Percentiles rank a stretch among this genome's conserved stretches.
These are phyloP conservation scores for Fusarium mexicanum DNA, from an alignment of 2,329 filamentous ascomycete species.

Conservation along the genomic window DNA sequence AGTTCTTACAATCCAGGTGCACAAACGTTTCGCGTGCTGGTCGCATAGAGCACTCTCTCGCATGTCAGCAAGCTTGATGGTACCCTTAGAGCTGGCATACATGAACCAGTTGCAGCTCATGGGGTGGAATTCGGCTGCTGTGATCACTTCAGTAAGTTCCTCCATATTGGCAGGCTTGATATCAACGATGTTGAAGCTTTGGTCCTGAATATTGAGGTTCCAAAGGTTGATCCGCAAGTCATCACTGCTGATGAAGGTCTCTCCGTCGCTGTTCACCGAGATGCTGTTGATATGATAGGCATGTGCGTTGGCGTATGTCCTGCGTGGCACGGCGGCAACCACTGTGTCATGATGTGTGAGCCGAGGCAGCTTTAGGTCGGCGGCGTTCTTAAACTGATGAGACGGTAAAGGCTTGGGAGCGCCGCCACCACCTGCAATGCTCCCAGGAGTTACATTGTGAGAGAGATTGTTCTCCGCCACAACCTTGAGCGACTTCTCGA, in stretches of 20 bases:
- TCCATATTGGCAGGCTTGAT: conserved; percentile 99
- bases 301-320: conserved; percentile 97
- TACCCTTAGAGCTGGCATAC: conserved; percentile 99
- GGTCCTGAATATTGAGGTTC: conserved; percentile 99
- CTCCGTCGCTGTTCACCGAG: conserved; percentile 99
- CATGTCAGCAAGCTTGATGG: conserved; percentile 99
- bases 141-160: conserved; percentile 98
- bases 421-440: conserved; percentile 78
- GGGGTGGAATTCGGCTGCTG: conserved; percentile 96
- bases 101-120: conserved; percentile 99
- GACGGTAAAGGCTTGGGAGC: conserved; percentile 74
- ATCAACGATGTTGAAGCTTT: conserved; percentile 99
- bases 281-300: conserved; percentile 99
- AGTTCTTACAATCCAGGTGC: not conserved
- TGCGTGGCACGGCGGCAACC: conserved; percentile 92
- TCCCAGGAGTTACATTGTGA: conserved; percentile 86
- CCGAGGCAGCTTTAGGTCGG: conserved; percentile 90
- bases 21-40: conserved; percentile 88
- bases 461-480: conserved; percentile 99
- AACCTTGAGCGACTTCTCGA: conserved; percentile 98
- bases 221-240: conserved; percentile 97
- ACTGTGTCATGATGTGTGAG: conserved; percentile 99
- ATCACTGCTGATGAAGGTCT: conserved; percentile 99
- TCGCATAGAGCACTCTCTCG: conserved; percentile 95
- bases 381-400: conserved; percentile 80